A percentile compares a stretch with the other conserved stretches of the same genome.
phyloP scores from a whole-genome alignment of 148 eudicot genomes.

The Suaeda aralocaspica region DNA sequence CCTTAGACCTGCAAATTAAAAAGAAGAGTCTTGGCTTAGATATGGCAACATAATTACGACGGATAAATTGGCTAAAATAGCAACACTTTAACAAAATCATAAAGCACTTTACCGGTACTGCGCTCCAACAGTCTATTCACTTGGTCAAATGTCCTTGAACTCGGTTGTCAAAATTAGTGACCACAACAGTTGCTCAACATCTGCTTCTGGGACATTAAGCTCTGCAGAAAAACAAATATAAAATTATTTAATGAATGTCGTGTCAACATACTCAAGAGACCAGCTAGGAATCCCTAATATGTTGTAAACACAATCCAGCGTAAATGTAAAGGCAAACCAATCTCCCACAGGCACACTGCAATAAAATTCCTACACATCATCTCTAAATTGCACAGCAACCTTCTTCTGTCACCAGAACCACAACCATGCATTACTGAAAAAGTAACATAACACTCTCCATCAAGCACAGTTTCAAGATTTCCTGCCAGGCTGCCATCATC shows the following conservation, averaged over 20 bases:
- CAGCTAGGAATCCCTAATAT: not conserved
- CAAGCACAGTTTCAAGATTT: too few relatives aligned
- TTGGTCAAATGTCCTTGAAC: conserved; percentile 95
- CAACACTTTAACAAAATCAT: not conserved
- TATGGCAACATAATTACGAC: too few relatives aligned
- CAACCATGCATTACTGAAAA: too few relatives aligned
- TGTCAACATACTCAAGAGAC: not conserved
- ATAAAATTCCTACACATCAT: too few relatives aligned
- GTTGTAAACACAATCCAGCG: not conserved
- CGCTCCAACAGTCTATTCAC: conserved; percentile 82
- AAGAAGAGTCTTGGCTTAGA: not conserved
- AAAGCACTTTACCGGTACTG: conserved; percentile 48
- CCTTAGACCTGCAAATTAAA: conserved; percentile 63
- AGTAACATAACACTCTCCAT: not conserved
- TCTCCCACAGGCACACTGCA: not conserved
- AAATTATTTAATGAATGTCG: not conserved
- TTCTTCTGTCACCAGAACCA: not conserved
- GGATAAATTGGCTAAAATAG: not conserved
- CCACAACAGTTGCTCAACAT: conserved; percentile 82
- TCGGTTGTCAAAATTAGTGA: conserved; percentile 88
- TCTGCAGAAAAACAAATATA: conserved; percentile 32
- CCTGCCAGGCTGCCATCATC: too few relatives aligned
- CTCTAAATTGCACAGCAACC: not conserved
- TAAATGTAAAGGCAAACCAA: not conserved
- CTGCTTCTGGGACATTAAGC: conserved; percentile 90